A percentile compares a stretch with the other conserved stretches of the same genome.
phyloP scores from a whole-genome alignment of 1,284 basidiomycete genomes.

The Trichosporon asahii region DNA sequence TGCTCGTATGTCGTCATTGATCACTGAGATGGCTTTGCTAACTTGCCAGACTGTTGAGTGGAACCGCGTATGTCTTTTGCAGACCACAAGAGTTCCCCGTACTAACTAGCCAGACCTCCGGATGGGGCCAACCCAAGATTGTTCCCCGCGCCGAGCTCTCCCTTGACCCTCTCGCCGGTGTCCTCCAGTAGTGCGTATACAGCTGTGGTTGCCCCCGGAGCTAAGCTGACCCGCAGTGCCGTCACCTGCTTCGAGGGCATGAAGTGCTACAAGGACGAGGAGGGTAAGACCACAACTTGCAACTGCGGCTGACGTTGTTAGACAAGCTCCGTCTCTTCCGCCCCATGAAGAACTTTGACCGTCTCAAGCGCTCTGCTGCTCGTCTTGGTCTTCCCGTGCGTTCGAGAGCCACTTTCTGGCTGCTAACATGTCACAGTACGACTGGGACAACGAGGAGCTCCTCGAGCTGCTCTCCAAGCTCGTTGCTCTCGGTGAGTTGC shows the following conservation, averaged over 20 bases:
- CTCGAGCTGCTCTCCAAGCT: conserved; percentile 44
- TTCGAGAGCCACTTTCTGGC: not conserved
- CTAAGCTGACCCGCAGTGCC: conserved; percentile 23
- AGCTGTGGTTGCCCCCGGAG: not conserved
- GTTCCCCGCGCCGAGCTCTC: conserved; percentile 35
- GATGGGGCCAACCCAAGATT: conserved; percentile 49
- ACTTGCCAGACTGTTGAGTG: conserved; percentile 20
- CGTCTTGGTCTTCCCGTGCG: conserved; percentile 47
- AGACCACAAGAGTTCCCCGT: too few species aligned
- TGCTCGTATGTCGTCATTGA: conserved; percentile 25
- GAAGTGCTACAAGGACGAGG: conserved; percentile 50
- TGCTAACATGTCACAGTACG: conserved; percentile 25
- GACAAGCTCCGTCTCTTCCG: conserved; percentile 46
- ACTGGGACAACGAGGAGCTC: conserved; percentile 48
- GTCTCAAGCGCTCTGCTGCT: conserved; percentile 45
- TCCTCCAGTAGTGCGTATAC: conserved; percentile 42
- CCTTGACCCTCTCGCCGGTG: conserved; percentile 46
- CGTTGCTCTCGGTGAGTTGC: conserved; percentile 38
- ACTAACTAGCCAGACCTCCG: conserved; percentile 20
- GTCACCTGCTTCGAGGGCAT: conserved; percentile 52
- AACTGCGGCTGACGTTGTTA: conserved; percentile 13
- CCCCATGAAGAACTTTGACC: conserved; percentile 46
- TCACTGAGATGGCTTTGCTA: not conserved
- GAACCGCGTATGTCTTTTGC: conserved; percentile 26
- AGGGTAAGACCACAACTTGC: conserved; percentile 16